phyloP scores from a whole-genome alignment of 768 basidiomycete species.

The Omphalotus guepiniiformis region DNA sequence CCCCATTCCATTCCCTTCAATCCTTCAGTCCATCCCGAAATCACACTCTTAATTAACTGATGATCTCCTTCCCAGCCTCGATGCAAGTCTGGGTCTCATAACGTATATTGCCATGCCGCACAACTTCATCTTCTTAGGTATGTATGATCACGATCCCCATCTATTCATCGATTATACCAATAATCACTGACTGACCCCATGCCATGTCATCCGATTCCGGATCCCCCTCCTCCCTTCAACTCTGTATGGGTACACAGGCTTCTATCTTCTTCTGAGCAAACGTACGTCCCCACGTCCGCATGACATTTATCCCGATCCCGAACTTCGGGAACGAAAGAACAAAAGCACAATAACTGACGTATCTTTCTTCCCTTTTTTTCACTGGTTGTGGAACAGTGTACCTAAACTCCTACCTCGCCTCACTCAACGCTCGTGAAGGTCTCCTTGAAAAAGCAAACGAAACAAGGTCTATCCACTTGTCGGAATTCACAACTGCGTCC shows the following conservation, averaged over 20 bases:
- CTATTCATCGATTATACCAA: background rate
- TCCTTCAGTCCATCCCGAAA: too few relatives aligned
- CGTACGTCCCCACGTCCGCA: constrained; percentile 26
- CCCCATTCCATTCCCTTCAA: too few relatives aligned
- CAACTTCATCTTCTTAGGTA: constrained; percentile 50
- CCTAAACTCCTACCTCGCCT: constrained; percentile 53
- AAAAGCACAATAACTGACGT: background rate
- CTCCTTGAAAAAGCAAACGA: constrained; percentile 33
- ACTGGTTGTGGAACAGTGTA: too few relatives aligned
- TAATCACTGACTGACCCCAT: background rate
- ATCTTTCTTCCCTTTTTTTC: background rate
- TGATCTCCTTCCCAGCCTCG: constrained; percentile 39
- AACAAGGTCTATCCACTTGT: constrained; percentile 40
- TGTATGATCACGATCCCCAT: constrained; percentile 8
- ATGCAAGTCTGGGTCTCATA: constrained; percentile 42
- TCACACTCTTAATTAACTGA: too few relatives aligned
- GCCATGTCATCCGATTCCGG: background rate
- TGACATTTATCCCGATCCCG: too few relatives aligned
- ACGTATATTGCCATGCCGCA: constrained; percentile 47
- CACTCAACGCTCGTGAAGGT: constrained; percentile 43
- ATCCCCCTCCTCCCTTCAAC: too few relatives aligned
- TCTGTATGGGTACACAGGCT: too few relatives aligned
- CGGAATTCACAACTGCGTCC: constrained; percentile 31
- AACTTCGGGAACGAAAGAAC: too few relatives aligned
- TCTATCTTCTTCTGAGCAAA: constrained; percentile 52